Conservation (phyloP, 768 basidiomycete species). For the Leccinum obscurum region DNA sequence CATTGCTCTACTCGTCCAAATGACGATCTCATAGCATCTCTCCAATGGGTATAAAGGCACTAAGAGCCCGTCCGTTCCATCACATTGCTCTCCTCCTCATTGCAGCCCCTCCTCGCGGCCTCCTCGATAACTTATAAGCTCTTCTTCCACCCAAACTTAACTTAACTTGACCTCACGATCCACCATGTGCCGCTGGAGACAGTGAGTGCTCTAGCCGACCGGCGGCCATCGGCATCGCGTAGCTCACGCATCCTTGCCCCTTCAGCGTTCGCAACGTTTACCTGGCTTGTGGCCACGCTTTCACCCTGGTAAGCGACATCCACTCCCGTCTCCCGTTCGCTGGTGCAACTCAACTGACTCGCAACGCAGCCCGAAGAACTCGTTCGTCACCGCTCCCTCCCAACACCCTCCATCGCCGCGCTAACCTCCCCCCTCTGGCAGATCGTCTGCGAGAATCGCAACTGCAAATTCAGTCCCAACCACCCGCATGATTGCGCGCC, state of each 20-base stretch:
- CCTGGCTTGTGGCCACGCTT: conserved; percentile 47
- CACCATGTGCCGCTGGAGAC: conserved; percentile 55
- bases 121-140: conserved; percentile 4
- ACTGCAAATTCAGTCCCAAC: conserved; percentile 56
- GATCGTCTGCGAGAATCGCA: conserved; percentile 45
- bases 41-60: conserved; percentile 29
- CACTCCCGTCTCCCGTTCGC: background rate
- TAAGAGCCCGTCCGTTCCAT: conserved; percentile 9
- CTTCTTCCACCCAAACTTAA: background rate
- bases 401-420: conserved; percentile 1
- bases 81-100: conserved; percentile 7
- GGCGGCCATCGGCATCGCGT: background rate
- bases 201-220: conserved; percentile 37
- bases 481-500: conserved; percentile 46
- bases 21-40: conserved; percentile 28
- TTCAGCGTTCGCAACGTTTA: conserved; percentile 49
- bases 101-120: conserved; percentile 3
- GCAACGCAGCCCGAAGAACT: conserved; percentile 39
- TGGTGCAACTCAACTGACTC: conserved; percentile 9
- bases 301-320: conserved; percentile 40
- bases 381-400: conserved; percentile 18
- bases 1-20: conserved; percentile 16
- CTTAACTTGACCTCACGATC: background rate
- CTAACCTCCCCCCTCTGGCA: conserved; percentile 25
- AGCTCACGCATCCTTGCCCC: background rate